phyloP scores from a whole-genome alignment of 2,329 filamentous ascomycete species.

The Beauveria scarabaeidicola region DNA sequence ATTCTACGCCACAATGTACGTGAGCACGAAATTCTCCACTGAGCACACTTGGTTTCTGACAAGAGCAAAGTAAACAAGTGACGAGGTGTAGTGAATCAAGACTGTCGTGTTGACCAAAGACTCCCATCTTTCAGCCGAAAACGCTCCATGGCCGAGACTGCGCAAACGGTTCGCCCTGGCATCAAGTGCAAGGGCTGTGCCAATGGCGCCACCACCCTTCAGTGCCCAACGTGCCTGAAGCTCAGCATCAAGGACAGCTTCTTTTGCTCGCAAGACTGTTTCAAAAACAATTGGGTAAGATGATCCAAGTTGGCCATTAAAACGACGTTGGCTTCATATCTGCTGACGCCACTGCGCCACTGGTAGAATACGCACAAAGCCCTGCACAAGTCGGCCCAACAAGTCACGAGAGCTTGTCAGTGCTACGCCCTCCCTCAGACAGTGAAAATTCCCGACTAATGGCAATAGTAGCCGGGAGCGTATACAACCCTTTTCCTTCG shows the following conservation, averaged over 20 bases:
- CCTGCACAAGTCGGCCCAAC: slow-evolving; percentile 49
- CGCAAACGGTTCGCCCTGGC: neutral
- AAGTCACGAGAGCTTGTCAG: slow-evolving; percentile 30
- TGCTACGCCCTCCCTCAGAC: slow-evolving; percentile 47
- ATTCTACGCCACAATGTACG: neutral
- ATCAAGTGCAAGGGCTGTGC: slow-evolving; percentile 52
- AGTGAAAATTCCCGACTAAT: slow-evolving; percentile 64
- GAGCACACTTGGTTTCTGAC: neutral
- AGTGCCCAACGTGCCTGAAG: slow-evolving; percentile 94
- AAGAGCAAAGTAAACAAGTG: neutral
- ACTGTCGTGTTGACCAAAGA: neutral
- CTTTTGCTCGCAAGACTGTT: slow-evolving; percentile 98
- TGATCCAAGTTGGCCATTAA: too few relatives aligned
- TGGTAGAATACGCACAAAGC: slow-evolving; percentile 69
- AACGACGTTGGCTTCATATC: neutral
- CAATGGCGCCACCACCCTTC: slow-evolving; percentile 75
- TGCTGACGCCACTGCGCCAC: neutral
- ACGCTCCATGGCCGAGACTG: neutral
- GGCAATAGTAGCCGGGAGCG: slow-evolving; percentile 73
- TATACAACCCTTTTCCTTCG: slow-evolving; percentile 85
- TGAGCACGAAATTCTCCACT: neutral
- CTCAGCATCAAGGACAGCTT: slow-evolving; percentile 78
- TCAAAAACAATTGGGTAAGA: slow-evolving; percentile 94
- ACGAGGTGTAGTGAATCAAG: too few relatives aligned
- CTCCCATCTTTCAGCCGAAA: neutral